Base-by-base conservation (phyloP, 1,139 yeast genomes). In the Pichia norvegensis region DNA sequence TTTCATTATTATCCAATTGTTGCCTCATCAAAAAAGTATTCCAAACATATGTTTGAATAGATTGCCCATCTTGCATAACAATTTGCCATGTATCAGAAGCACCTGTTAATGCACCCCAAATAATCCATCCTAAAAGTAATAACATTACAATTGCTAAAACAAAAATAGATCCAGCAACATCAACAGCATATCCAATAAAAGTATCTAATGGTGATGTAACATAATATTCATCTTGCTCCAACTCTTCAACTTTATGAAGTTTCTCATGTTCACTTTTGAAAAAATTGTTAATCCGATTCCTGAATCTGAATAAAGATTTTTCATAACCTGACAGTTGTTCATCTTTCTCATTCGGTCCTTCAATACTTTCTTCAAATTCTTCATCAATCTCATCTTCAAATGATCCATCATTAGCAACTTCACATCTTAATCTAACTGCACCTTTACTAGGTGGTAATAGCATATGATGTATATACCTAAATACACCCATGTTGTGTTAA, bases 1-100 rank as follows among this genome's bases (percentile, higher is more conserved):
- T 52, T 16, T 52, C 51, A 33, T 53, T 49, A 21, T 57, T 55
- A 44, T 61, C 62, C 43, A 65, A 49, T 47, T 67, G 72, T 49
- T 67, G 70, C 51, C 72, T 63, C 67, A 65, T 68, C 42, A 68
- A 52, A 17, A 67, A 51, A 0, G 72, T 65, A 46, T 67, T 70
- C 65, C 69, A 67, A 29, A 66, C 48, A 50, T 67, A 67, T 42
- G 67, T 55, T 47, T 66, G 70, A 42, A 68, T 64, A 1, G 71
- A 65, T 49, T 65, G 67, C 17, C 68, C 70, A 55, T 68, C 71
- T 47, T 66, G 68, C 67, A 67, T 67, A 4, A 64, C 65, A 38
- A 67, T 66, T 52, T 68, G 71, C 72, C 72, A 67, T 40, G 57
- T 58, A 42, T 56, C 56, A 3, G 67, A 60, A 2, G 60, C 68